Base-by-base conservation (phyloP, 164 flowering plant species). In the Dillenia turbinata region DNA sequence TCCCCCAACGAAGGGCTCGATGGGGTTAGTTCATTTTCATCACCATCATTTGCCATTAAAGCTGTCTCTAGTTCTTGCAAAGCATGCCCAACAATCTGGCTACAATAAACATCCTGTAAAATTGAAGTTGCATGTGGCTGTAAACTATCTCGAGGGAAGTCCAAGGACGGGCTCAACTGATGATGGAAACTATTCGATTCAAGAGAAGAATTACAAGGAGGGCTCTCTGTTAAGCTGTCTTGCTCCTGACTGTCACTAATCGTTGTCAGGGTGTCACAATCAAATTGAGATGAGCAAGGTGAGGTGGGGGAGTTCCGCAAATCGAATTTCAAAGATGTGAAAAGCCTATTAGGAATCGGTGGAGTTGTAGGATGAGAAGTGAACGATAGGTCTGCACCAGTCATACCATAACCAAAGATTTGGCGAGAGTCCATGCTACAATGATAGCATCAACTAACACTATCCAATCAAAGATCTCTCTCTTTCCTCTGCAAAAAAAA, bases 1-100 rank as follows among this genome's bases (percentile, higher is more conserved):
- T 63, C 81, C 17, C 62, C 75, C 50, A 61, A 55, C 58, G 70
- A 74, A 58, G 78, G 57, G 54, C 71, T 45, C 2, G 79, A 63
- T 1, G 66, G 60, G 46, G 65, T 66, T 15, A 57, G 77, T 63
- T 74, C 71, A 14, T 63, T 76, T 48, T 77, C 80, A n/a, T 73
- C 85, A 44, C 51, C 73, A 60, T 87, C 88, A n/a, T 81, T 79
- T 10, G 63, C 85, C 98, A 92, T 86, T 8, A 89, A 76, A 69
- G 75, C 79, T 49, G 76, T 71, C 75, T 89, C 98, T 66, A 89
- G 60, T 75, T 88, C 81, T 61, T 50, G 82, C 62, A 89, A 73
- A 10, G 77, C 68, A 44, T 81, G 54, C 49, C 61, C 66, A 52
- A 82, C 77, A 55, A 68, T 72, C 44, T 59, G 83, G 71, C 75